Percentiles rank a stretch among this genome's conserved stretches.
These are phyloP conservation scores for Platanthera zijinensis DNA, from an alignment of 106 monocot genomes.

Conservation along the genomic window DNA sequence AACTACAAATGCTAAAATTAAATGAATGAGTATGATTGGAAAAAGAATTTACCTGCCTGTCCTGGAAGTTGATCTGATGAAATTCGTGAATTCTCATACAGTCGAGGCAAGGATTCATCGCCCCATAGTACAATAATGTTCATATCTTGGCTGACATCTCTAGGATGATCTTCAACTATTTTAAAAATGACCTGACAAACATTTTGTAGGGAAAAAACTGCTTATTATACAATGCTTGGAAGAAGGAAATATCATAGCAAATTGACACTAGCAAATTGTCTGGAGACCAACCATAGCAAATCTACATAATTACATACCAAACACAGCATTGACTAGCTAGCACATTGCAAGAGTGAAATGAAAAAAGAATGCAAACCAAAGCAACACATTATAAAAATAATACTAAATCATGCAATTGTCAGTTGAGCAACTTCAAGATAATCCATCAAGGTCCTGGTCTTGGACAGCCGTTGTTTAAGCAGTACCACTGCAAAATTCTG, in stretches of 20 bases:
- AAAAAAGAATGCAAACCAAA: background rate
- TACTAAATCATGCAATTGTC: background rate
- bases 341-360: background rate
- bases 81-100: constrained; percentile 82
- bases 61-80: constrained; percentile 85
- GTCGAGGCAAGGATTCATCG: constrained; percentile 79
- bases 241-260: background rate
- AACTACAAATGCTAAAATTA: background rate
- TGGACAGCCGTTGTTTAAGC: no score
- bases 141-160: constrained; percentile 69
- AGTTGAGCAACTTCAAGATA: background rate
- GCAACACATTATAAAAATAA: background rate
- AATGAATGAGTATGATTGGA: background rate
- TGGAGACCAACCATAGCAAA: no score
- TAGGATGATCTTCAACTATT: constrained; percentile 90
- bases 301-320: background rate
- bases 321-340: background rate
- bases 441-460: no score
- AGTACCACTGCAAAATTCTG: no score
- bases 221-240: background rate
- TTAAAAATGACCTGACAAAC: constrained; percentile 69
- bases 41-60: constrained; percentile 57
- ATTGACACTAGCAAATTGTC: no score
- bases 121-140: constrained; percentile 57
- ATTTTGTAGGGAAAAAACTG: background rate